A percentile compares a stretch with the other conserved stretches of the same genome.
These are phyloP conservation scores for Talaromyces sp. DNA, from an alignment of 2,329 filamentous ascomycete genomes.

Conservation along the genomic window DNA sequence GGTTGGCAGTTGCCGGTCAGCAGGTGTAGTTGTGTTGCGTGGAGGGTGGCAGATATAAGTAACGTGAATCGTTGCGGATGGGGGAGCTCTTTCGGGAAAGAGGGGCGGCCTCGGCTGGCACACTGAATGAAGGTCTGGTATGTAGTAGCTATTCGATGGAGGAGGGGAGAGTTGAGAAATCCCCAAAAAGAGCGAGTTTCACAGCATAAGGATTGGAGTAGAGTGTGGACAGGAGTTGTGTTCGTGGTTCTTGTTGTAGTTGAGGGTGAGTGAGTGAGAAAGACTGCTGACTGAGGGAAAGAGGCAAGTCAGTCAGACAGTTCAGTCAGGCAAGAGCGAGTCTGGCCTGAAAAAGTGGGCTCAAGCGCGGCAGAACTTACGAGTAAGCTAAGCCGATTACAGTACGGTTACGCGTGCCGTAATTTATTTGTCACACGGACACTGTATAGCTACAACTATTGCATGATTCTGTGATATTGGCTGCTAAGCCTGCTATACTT, in stretches of 20 bases:
- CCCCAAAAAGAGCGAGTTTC: background rate
- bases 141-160: background rate
- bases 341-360: background rate
- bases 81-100: constrained; percentile 5
- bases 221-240: background rate
- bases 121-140: background rate
- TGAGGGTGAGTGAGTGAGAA: no score
- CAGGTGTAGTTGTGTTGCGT: constrained; percentile 3
- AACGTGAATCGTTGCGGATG: constrained; percentile 8
- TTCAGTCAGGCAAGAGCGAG: constrained; percentile 1
- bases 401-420: background rate
- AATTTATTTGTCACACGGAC: no score
- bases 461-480: no score
- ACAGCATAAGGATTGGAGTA: background rate
- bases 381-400: background rate
- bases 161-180: background rate
- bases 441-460: no score
- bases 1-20: background rate
- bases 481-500: no score
- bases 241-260: no score
- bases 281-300: background rate
- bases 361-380: constrained; percentile 8
- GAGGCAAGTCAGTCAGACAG: background rate
- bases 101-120: constrained; percentile 8
- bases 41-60: background rate